Conservation (phyloP, 495 filamentous ascomycete genomes). For the Saxophila tyrrhenica region DNA sequence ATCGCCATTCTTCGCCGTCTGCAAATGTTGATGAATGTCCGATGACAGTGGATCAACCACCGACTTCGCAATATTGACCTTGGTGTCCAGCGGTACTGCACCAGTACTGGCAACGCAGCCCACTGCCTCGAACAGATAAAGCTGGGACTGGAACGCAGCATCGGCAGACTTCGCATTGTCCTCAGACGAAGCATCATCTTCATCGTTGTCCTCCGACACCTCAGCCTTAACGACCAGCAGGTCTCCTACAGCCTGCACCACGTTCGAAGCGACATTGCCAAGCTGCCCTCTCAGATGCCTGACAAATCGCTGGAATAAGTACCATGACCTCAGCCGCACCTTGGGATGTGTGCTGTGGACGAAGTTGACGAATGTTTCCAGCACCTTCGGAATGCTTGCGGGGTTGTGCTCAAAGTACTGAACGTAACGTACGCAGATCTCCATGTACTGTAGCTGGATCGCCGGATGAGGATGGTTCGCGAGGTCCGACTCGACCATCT, state of each 20-base stretch:
- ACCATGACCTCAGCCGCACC: constrained; percentile 87
- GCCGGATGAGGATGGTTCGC: constrained; percentile 78
- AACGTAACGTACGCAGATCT: constrained; percentile 87
- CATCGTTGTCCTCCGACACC: constrained; percentile 59
- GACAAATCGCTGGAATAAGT: constrained; percentile 87
- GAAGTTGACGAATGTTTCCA: constrained; percentile 86
- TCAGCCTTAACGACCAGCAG: constrained; percentile 85
- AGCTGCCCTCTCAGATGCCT: constrained; percentile 73
- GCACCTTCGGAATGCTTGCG: constrained; percentile 62
- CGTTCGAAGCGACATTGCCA: constrained; percentile 75
- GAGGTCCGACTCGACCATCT: constrained; percentile 90
- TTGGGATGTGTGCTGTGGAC: constrained; percentile 76
- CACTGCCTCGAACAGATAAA: constrained; percentile 89
- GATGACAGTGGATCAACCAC: constrained; percentile 76
- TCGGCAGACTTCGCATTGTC: constrained; percentile 79
- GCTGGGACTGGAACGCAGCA: constrained; percentile 76
- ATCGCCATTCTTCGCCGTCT: constrained; percentile 64
- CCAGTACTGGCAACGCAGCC: constrained; percentile 76
- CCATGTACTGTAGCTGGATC: constrained; percentile 93
- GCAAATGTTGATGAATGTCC: constrained; percentile 70
- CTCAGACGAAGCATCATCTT: constrained; percentile 89
- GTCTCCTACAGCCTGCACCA: constrained; percentile 82
- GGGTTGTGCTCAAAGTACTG: constrained; percentile 82
- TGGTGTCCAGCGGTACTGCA: constrained; percentile 64
- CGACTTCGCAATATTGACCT: constrained; percentile 70